These are phyloP conservation scores for Metschnikowia proteae DNA, from an alignment of 805 yeast genomes.

Conservation along the genomic window DNA sequence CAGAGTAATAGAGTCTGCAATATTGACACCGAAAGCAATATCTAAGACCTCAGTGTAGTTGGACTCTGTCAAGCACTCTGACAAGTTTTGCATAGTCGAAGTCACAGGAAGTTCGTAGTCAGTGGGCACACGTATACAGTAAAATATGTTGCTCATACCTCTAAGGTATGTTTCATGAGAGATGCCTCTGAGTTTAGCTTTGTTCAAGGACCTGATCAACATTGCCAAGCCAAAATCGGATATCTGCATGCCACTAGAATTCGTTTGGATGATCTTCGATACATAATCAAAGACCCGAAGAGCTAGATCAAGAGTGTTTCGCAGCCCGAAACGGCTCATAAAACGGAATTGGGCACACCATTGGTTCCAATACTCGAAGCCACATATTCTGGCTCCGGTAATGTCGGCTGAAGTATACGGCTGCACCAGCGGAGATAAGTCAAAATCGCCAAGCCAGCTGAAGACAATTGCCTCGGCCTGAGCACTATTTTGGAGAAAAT, in stretches of 20 bases:
- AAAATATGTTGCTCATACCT: neutral
- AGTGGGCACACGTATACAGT: neutral
- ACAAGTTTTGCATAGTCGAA: neutral
- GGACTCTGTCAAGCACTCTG: neutral
- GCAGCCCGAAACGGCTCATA: slow-evolving; percentile 14
- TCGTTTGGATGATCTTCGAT: neutral
- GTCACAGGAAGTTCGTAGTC: neutral
- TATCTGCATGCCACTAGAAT: neutral
- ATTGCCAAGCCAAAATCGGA: neutral
- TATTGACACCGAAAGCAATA: slow-evolving; percentile 1
- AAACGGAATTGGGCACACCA: slow-evolving; percentile 24
- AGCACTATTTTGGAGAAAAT: slow-evolving; percentile 30
- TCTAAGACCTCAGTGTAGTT: neutral
- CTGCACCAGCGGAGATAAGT: neutral
- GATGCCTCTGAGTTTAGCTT: neutral
- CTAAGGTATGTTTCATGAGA: neutral
- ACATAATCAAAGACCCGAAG: neutral
- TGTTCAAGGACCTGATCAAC: neutral
- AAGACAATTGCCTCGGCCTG: slow-evolving; percentile 20
- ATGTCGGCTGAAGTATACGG: neutral
- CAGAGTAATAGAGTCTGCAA: neutral
- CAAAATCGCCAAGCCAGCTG: slow-evolving; percentile 16
- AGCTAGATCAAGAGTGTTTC: neutral
- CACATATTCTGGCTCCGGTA: neutral
- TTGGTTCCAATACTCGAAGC: slow-evolving; percentile 1